A percentile compares a stretch with the other conserved stretches of the same genome.
These are phyloP conservation scores for Diplocarpon rosae DNA, from an alignment of 2,329 filamentous ascomycete species.

Conservation along the genomic window DNA sequence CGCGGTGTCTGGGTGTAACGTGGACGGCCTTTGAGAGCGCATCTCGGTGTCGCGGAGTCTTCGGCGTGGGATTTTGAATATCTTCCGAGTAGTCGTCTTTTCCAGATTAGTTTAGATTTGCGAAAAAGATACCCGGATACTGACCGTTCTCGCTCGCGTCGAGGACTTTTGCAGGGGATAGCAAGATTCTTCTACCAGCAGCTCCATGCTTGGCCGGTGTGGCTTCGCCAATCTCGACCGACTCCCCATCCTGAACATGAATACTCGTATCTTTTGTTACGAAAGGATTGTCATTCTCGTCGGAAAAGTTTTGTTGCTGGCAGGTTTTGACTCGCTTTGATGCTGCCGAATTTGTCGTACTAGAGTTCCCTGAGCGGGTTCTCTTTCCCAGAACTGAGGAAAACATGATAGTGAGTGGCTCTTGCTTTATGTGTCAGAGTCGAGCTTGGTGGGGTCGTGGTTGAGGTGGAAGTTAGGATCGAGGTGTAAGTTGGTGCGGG, in stretches of 20 bases:
- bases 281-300: conserved; percentile 58
- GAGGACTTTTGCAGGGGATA: conserved; percentile 34
- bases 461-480: conserved; percentile 4
- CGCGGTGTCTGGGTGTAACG: conserved; percentile 72
- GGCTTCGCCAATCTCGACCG: conserved; percentile 34
- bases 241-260: conserved; percentile 29
- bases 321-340: conserved; percentile 35
- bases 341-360: conserved; percentile 18
- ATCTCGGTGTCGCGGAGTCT: conserved; percentile 71
- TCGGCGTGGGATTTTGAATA: conserved; percentile 51
- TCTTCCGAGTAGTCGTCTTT: conserved; percentile 34
- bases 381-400: conserved; percentile 37
- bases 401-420: conserved; percentile 20
- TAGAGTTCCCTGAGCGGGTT: conserved; percentile 32
- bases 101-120: conserved; percentile 13
- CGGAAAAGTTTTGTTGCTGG: conserved; percentile 33
- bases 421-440: conserved; percentile 6
- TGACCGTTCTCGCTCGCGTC: neutral
- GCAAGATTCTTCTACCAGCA: conserved; percentile 30
- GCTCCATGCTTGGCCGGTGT: conserved; percentile 38
- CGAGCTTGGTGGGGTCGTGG: conserved; percentile 5
- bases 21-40: conserved; percentile 57
- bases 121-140: neutral
- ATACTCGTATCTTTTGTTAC: conserved; percentile 27
- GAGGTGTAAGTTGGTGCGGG: conserved; percentile 6